Base-by-base conservation (phyloP, 2,329 filamentous ascomycete species). In the Cordyceps farinosa region DNA sequence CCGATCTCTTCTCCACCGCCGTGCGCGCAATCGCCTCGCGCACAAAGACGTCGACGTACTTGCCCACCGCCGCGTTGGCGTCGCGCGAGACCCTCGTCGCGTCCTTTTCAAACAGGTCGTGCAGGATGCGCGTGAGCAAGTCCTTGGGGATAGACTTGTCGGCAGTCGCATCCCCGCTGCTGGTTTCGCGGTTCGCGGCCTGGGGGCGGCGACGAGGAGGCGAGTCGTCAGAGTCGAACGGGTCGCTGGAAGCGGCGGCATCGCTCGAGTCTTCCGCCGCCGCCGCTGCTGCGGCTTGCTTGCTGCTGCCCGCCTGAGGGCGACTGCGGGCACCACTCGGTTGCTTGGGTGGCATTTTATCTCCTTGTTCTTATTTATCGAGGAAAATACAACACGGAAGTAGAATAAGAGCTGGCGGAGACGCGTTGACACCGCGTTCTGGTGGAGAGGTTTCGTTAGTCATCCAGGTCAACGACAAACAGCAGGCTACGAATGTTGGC, bases 1-100 rank as follows among this genome's bases (percentile, higher is more conserved):
- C 87, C 64, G 85, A 81, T 38, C 80, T 80, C 72, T 89, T 88
- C 79, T 91, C 90, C 64, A 87, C 86, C 10, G 87, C 85, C 45
- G 91, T 88, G 71, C 94, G 79, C 17, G 92, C 91, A 72, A 98
- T 87, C 1, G 92, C 91, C 78, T 98, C 94, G 66, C 90, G 84
- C 60, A 97, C 90, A 77, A 97, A 98, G 0, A 94, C 86, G 75
- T 97, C 92, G 75, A 97, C 84, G 73, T 98, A 98, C 77, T 89
- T 92, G 15, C 87, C 89, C 64, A 93, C 84, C 1, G 92, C 85
- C 7, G 79, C 82, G 73, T 93, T 91, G 4, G 92, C 92, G 70
- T 92, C 90, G 69, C 86, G 88, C 8, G 88, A 87, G 67, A 97
- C 87, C 68, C 89, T 83, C 30, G 90, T 93, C 62, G 84, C 83